phyloP scores from a whole-genome alignment of 148 eudicot species.

The Chenopodium berlandieri region DNA sequence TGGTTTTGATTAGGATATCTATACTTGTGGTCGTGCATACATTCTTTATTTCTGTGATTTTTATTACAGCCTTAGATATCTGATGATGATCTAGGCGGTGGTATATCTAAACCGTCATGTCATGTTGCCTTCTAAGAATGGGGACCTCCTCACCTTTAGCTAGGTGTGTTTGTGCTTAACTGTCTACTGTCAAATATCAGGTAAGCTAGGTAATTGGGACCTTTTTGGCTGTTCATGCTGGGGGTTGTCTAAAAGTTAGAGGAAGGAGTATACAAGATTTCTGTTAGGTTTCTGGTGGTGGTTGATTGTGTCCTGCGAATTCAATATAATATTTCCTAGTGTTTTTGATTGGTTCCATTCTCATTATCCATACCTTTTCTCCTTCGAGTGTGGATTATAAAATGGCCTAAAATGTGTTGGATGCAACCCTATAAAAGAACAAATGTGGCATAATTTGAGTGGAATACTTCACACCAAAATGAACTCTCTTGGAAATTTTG shows the following conservation, averaged over 20 bases:
- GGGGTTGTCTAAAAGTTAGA: background rate
- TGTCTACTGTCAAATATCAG: too few relatives aligned
- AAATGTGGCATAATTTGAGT: background rate
- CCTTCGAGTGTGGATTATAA: background rate
- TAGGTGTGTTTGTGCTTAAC: background rate
- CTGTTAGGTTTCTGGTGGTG: background rate
- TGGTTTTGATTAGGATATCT: background rate
- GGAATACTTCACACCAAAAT: background rate
- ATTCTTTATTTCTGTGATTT: background rate
- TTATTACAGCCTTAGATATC: background rate
- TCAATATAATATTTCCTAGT: background rate
- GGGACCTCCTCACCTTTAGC: background rate
- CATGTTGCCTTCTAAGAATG: background rate
- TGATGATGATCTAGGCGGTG: background rate
- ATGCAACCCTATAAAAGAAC: background rate
- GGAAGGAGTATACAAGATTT: background rate
- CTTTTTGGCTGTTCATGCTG: background rate
- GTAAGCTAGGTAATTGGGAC: background rate
- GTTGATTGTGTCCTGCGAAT: background rate
- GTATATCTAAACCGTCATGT: background rate
- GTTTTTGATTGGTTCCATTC: background rate
- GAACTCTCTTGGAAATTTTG: background rate
- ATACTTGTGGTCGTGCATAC: background rate
- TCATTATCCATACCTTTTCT: background rate
- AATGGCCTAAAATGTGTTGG: background rate